phyloP scores from a whole-genome alignment of 345 rosid genomes.

The Melastoma malabathricum region DNA sequence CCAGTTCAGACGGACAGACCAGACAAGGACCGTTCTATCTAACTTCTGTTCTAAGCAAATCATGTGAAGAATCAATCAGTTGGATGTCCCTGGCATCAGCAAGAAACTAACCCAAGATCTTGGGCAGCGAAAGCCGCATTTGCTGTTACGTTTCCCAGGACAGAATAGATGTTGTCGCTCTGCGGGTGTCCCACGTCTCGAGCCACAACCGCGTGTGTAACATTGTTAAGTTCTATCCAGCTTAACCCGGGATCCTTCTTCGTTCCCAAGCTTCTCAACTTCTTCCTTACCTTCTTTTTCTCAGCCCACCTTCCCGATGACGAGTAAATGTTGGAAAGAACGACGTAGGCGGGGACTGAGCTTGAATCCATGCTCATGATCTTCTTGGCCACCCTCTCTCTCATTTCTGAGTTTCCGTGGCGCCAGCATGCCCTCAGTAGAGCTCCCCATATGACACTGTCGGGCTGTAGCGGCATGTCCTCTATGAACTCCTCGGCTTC shows the following conservation, averaged over 20 bases:
- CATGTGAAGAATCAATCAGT: too few species aligned
- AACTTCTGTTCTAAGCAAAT: too few species aligned
- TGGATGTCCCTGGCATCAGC: too few species aligned
- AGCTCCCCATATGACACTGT: slow-evolving; percentile 43
- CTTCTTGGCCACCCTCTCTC: slow-evolving; percentile 36
- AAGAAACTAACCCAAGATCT: too few species aligned
- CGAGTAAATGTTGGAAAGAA: slow-evolving; percentile 41
- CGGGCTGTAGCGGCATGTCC: slow-evolving; percentile 44
- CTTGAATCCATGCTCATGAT: slow-evolving; percentile 23
- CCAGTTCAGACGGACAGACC: too few species aligned
- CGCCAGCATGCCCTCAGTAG: slow-evolving; percentile 42
- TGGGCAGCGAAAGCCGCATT: slow-evolving; percentile 10
- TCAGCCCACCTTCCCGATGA: slow-evolving; percentile 36
- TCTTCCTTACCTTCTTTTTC: slow-evolving; percentile 36
- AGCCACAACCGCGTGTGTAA: slow-evolving; percentile 23
- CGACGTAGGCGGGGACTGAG: slow-evolving; percentile 26
- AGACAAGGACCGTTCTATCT: too few species aligned
- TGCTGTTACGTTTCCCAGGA: slow-evolving; percentile 23
- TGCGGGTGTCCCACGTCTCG: slow-evolving; percentile 25
- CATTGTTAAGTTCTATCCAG: slow-evolving; percentile 36
- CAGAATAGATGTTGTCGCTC: slow-evolving; percentile 21
- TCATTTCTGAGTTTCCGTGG: slow-evolving; percentile 38
- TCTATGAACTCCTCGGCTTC: slow-evolving; percentile 44
- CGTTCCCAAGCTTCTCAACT: slow-evolving; percentile 23
- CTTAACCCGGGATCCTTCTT: slow-evolving; percentile 48